Percentiles rank a stretch among this genome's conserved stretches.
phyloP scores from a whole-genome alignment of 306 rosid species.

The Begonia peltatifolia region DNA sequence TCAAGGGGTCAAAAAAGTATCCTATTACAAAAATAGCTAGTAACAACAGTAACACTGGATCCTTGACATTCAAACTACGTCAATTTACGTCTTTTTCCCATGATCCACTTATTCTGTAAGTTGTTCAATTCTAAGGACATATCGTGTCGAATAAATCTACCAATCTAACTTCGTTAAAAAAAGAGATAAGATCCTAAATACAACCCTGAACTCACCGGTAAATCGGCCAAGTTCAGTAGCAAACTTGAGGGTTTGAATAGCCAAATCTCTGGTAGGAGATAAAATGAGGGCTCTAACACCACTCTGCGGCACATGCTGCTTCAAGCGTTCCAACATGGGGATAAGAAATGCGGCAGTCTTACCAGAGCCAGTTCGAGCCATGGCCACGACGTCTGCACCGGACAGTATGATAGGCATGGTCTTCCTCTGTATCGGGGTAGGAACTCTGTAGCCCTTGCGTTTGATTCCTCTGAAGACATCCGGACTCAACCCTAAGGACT shows the following conservation, averaged over 20 bases:
- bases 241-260: constrained; percentile 79
- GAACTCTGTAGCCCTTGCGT: constrained; percentile 82
- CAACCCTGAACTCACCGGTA: constrained; percentile 29
- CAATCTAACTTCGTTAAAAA: too few species aligned
- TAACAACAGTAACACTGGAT: constrained; percentile 1
- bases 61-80: background rate
- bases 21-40: background rate
- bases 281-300: constrained; percentile 79
- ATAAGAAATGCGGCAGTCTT: constrained; percentile 84
- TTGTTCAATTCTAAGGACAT: background rate
- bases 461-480: constrained; percentile 52
- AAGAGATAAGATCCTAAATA: background rate
- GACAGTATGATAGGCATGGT: constrained; percentile 85
- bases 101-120: background rate
- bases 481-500: constrained; percentile 48
- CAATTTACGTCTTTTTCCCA: background rate
- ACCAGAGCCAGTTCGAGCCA: constrained; percentile 98
- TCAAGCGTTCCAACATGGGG: constrained; percentile 77
- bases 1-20: background rate
- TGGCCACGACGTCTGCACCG: constrained; percentile 81
- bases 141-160: background rate
- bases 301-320: constrained; percentile 61
- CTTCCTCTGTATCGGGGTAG: constrained; percentile 90
- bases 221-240: constrained; percentile 62
- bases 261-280: constrained; percentile 83